phyloP scores from a whole-genome alignment of 306 rosid species.

The Hippophae gyantsensis region DNA sequence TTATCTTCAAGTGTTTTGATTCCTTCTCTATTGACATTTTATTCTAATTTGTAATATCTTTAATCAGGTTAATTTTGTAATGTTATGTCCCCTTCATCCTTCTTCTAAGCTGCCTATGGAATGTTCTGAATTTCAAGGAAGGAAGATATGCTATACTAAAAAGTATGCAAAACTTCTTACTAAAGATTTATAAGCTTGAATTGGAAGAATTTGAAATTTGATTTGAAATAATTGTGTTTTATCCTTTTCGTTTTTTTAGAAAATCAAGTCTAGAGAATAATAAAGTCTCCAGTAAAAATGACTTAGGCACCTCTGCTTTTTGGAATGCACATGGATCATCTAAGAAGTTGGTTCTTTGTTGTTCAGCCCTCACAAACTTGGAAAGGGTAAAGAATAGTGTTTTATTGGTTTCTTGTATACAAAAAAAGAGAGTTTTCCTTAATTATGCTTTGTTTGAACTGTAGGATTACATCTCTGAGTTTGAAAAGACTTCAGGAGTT shows the following conservation, averaged over 20 bases:
- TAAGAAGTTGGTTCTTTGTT: constrained; percentile 70
- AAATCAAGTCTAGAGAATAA: constrained; percentile 9
- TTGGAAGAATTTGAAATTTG: constrained; percentile 1
- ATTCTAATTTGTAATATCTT: constrained; percentile 6
- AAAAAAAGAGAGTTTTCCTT: neutral
- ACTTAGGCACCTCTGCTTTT: constrained; percentile 11
- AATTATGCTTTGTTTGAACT: constrained; percentile 17
- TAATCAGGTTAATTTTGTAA: constrained; percentile 71
- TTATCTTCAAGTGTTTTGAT: neutral
- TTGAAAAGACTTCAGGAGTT: constrained; percentile 53
- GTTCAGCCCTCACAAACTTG: constrained; percentile 65
- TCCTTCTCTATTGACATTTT: neutral
- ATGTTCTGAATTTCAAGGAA: constrained; percentile 35
- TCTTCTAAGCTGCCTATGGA: constrained; percentile 55
- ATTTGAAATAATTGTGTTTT: constrained; percentile 5
- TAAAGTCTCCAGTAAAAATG: constrained; percentile 24
- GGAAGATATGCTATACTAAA: constrained; percentile 24
- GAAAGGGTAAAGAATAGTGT: constrained; percentile 51
- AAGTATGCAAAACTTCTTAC: constrained; percentile 15
- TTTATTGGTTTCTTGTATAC: neutral
- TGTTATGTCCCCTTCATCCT: constrained; percentile 79
- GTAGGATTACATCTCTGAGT: constrained; percentile 63
- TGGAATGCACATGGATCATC: constrained; percentile 30
- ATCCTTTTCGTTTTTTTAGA: constrained; percentile 20
- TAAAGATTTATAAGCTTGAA: neutral